Evolutionary conservation across 2,329 filamentous ascomycete species (phyloP).

Genomic region (Colletotrichum gloeosporioides): DNA sequence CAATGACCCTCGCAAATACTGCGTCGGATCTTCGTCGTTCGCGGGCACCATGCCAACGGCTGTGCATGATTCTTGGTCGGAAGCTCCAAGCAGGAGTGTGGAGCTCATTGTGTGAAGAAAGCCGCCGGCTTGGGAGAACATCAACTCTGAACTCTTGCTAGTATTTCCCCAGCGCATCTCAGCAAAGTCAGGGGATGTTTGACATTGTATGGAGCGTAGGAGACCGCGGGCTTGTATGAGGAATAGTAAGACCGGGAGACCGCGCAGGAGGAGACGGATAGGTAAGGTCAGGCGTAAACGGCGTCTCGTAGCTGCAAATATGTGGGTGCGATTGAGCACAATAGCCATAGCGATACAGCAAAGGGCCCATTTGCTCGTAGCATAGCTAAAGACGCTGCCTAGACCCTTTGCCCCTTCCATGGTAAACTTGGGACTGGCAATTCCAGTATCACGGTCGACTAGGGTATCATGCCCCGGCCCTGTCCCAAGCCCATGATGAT

Average conservation of each 20-base stretch:
- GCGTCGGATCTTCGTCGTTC: constrained; percentile 53
- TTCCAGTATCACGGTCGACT: constrained; percentile 38
- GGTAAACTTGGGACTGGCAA: constrained; percentile 51
- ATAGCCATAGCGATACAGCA: constrained; percentile 87
- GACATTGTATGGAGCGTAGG: constrained; percentile 88
- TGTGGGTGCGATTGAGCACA: constrained; percentile 87
- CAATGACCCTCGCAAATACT: constrained; percentile 76
- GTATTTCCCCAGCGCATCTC: constrained; percentile 73
- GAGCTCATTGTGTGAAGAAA: constrained; percentile 78
- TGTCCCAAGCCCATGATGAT: not conserved
- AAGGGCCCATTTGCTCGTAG: constrained; percentile 91
- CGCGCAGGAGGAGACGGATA: constrained; percentile 71
- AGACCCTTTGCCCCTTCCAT: constrained; percentile 71
- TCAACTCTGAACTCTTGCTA: constrained; percentile 68
- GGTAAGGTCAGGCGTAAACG: constrained; percentile 79
- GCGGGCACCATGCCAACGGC: constrained; percentile 74
- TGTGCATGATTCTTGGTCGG: constrained; percentile 76
- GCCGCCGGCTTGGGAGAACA: constrained; percentile 73
- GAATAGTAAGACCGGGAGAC: constrained; percentile 74
- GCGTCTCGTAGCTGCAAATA: constrained; percentile 88
- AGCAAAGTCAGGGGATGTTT: constrained; percentile 79
- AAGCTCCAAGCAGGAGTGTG: constrained; percentile 73
- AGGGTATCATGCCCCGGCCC: constrained; percentile 38
- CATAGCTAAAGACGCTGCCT: constrained; percentile 87
- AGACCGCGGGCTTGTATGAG: constrained; percentile 71